Conservation (phyloP, 2,329 filamentous ascomycete genomes). For the Hymenoscyphus scutula region DNA sequence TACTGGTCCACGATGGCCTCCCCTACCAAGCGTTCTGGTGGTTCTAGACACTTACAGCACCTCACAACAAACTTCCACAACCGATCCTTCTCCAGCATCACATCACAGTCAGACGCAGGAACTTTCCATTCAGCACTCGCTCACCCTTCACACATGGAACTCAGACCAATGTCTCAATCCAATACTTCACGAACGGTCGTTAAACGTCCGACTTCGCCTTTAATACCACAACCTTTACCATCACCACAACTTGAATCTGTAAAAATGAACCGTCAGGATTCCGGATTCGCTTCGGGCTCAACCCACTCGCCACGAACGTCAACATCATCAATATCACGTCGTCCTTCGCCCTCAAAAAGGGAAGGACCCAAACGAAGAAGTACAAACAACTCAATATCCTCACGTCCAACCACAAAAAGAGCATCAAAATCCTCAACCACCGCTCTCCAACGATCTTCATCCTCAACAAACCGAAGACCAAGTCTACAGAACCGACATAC, state of each 20-base stretch:
- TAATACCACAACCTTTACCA: conserved; percentile 6
- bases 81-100: conserved; percentile 29
- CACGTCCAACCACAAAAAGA: conserved; percentile 25
- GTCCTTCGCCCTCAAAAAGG: conserved; percentile 17
- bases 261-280: conserved; percentile 34
- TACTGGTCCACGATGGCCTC: conserved; percentile 21
- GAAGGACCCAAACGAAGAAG: conserved; percentile 17
- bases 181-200: conserved; percentile 8
- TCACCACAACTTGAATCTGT: conserved; percentile 20
- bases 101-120: conserved; percentile 29
- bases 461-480: conserved; percentile 13
- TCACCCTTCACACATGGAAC: conserved; percentile 24
- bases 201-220: conserved; percentile 11
- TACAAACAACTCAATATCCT: conserved; percentile 20
- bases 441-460: conserved; percentile 6
- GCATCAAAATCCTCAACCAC: conserved; percentile 20
- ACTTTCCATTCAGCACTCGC: conserved; percentile 35
- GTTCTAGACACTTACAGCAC: conserved; percentile 18
- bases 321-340: conserved; percentile 18
- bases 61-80: conserved; percentile 29
- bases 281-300: conserved; percentile 28
- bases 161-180: conserved; percentile 16
- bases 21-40: conserved; percentile 13
- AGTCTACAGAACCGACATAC: conserved; percentile 16
- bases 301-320: conserved; percentile 22